phyloP scores from a whole-genome alignment of 2,329 filamentous ascomycete species.

The Xylaria sp. region DNA sequence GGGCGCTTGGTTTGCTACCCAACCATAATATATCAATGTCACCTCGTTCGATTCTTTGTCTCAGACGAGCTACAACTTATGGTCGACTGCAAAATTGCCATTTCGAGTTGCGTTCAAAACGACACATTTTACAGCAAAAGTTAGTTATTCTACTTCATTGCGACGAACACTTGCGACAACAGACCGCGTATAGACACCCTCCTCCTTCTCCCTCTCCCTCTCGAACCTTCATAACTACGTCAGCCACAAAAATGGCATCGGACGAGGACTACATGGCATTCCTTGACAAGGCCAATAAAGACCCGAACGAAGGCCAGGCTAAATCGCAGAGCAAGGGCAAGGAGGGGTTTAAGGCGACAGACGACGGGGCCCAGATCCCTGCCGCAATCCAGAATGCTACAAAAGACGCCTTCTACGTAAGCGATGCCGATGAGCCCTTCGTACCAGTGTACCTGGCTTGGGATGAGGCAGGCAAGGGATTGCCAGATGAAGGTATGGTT shows the following conservation, averaged over 20 bases:
- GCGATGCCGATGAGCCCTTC: conserved; percentile 88
- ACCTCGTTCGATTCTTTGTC: conserved; percentile 11
- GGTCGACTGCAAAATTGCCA: neutral
- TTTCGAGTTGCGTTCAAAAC: conserved; percentile 1
- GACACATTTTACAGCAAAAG: conserved; percentile 9
- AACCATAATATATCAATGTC: conserved; percentile 38
- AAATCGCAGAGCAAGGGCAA: conserved; percentile 44
- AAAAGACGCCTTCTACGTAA: conserved; percentile 74
- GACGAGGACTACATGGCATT: conserved; percentile 88
- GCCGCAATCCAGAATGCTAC: conserved; percentile 61
- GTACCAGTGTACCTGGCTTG: conserved; percentile 77
- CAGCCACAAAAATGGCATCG: conserved; percentile 66
- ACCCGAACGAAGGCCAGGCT: conserved; percentile 70
- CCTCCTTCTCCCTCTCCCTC: neutral
- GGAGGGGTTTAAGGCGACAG: conserved; percentile 62
- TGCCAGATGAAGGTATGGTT: conserved; percentile 70
- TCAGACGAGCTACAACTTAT: conserved; percentile 14
- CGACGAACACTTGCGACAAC: conserved; percentile 12
- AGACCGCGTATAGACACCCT: neutral
- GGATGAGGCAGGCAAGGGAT: conserved; percentile 59
- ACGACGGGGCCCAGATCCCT: conserved; percentile 69
- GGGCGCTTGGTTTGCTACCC: conserved; percentile 30
- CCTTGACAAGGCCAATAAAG: conserved; percentile 85
- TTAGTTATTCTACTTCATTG: neutral
- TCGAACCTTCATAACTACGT: conserved; percentile 26